Evolutionary conservation across 2,329 filamentous ascomycete genomes (phyloP).

Genomic region (Xylaria sp.): DNA sequence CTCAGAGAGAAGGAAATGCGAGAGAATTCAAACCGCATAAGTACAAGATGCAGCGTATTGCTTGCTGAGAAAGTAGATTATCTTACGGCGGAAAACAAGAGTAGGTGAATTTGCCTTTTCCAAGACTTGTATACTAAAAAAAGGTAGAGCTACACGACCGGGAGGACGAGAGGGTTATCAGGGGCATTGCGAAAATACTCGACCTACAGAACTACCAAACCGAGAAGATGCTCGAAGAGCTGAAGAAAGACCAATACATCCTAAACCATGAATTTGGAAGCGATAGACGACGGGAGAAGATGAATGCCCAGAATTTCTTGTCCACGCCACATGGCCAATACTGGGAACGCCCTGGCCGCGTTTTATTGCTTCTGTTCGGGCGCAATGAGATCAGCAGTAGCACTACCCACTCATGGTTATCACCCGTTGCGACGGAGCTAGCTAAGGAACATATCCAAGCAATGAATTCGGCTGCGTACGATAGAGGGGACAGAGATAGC

Average conservation of each 20-base stretch:
- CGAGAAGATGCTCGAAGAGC: not conserved
- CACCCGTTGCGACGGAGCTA: constrained; percentile 9
- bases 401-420: constrained; percentile 10
- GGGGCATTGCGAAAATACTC: constrained; percentile 14
- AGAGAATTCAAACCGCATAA: constrained; percentile 22
- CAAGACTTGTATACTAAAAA: not conserved
- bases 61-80: constrained; percentile 21
- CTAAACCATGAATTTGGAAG: constrained; percentile 13
- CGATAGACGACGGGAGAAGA: constrained; percentile 21
- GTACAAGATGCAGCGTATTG: constrained; percentile 17
- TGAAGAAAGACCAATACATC: not conserved
- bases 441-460: constrained; percentile 7
- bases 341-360: constrained; percentile 2
- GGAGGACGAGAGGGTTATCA: not conserved
- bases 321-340: constrained; percentile 1
- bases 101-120: not conserved
- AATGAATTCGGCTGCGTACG: constrained; percentile 8
- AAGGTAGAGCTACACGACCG: constrained; percentile 1
- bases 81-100: constrained; percentile 11
- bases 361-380: constrained; percentile 13
- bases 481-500: constrained; percentile 6
- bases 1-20: too few relatives aligned
- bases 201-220: constrained; percentile 9
- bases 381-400: constrained; percentile 24
- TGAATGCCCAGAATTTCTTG: constrained; percentile 20